A percentile compares a stretch with the other conserved stretches of the same genome.
phyloP scores from a whole-genome alignment of 2,329 filamentous ascomycete genomes.

The Fusarium staphyleae region DNA sequence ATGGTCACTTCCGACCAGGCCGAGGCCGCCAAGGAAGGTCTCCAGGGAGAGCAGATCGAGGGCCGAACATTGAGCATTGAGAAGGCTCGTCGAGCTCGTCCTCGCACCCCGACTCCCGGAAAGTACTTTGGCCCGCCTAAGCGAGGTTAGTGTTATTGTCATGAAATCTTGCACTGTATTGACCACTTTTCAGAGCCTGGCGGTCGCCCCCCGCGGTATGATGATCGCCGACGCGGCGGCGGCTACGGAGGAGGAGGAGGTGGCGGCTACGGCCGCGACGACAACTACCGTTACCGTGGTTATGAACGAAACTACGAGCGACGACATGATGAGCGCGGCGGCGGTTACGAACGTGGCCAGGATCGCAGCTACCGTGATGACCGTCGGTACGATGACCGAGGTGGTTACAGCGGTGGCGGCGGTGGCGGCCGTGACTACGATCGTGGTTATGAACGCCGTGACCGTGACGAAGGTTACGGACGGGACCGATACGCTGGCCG shows the following conservation, averaged over 20 bases:
- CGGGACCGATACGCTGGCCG: slow-evolving; percentile 53
- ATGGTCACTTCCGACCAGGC: slow-evolving; percentile 96
- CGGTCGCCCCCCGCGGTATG: slow-evolving; percentile 52
- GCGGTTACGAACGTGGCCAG: slow-evolving; percentile 51
- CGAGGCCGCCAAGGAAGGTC: slow-evolving; percentile 93
- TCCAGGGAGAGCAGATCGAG: slow-evolving; percentile 94
- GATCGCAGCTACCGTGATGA: slow-evolving; percentile 61
- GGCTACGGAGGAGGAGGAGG: slow-evolving; percentile 54
- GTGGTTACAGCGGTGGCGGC: slow-evolving; percentile 47
- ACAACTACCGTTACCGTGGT: slow-evolving; percentile 64
- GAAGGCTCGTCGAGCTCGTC: slow-evolving; percentile 94
- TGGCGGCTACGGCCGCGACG: slow-evolving; percentile 59
- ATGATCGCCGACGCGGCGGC: slow-evolving; percentile 70
- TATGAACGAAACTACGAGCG: slow-evolving; percentile 54
- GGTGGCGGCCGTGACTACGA: slow-evolving; percentile 59
- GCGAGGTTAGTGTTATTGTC: slow-evolving; percentile 71
- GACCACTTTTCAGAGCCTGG: slow-evolving; percentile 43
- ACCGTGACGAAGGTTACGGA: slow-evolving; percentile 49
- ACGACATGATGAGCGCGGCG: slow-evolving; percentile 57
- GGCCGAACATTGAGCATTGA: slow-evolving; percentile 97
- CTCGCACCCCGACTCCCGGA: slow-evolving; percentile 94
- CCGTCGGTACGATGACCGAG: slow-evolving; percentile 56
- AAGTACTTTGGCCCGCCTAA: slow-evolving; percentile 99
- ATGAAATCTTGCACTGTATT: slow-evolving; percentile 8
- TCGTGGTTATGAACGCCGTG: slow-evolving; percentile 62